phyloP scores from a whole-genome alignment of 306 rosid genomes.

The Morella rubra region DNA sequence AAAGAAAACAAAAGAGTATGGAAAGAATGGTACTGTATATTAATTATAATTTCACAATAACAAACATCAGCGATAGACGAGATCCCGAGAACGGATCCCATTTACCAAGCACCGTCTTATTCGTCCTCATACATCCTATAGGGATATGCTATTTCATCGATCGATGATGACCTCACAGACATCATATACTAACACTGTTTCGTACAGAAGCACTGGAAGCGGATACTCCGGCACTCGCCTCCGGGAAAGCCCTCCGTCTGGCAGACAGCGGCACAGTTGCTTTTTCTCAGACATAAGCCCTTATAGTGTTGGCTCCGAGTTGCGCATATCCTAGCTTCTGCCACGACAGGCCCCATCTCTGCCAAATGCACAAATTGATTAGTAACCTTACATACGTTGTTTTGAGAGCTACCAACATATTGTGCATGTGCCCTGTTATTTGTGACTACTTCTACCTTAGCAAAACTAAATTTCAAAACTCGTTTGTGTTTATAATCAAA shows the following conservation, averaged over 20 bases:
- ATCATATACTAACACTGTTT: constrained; percentile 19
- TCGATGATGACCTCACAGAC: not conserved
- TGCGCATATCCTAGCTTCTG: constrained; percentile 56
- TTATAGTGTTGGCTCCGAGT: constrained; percentile 46
- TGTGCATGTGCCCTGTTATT: too few relatives aligned
- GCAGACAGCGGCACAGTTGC: constrained; percentile 37
- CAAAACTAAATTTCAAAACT: too few relatives aligned
- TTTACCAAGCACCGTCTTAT: too few relatives aligned
- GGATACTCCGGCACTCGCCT: constrained; percentile 59
- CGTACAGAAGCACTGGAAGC: constrained; percentile 60
- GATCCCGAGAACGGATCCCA: too few relatives aligned
- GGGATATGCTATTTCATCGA: not conserved
- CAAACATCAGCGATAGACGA: too few relatives aligned
- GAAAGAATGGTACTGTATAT: too few relatives aligned
- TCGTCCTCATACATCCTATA: not conserved
- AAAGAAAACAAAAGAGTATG: too few relatives aligned
- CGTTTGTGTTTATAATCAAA: too few relatives aligned
- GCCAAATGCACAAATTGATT: not conserved
- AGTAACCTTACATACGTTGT: too few relatives aligned
- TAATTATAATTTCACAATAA: too few relatives aligned
- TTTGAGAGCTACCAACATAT: too few relatives aligned
- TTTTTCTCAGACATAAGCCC: constrained; percentile 41
- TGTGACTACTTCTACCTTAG: too few relatives aligned
- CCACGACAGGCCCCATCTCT: constrained; percentile 53
- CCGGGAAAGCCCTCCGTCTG: not conserved